Percentiles rank a stretch among this genome's conserved stretches.
phyloP scores from a whole-genome alignment of 768 basidiomycete genomes.

The Sporobolomyces pararoseus region DNA sequence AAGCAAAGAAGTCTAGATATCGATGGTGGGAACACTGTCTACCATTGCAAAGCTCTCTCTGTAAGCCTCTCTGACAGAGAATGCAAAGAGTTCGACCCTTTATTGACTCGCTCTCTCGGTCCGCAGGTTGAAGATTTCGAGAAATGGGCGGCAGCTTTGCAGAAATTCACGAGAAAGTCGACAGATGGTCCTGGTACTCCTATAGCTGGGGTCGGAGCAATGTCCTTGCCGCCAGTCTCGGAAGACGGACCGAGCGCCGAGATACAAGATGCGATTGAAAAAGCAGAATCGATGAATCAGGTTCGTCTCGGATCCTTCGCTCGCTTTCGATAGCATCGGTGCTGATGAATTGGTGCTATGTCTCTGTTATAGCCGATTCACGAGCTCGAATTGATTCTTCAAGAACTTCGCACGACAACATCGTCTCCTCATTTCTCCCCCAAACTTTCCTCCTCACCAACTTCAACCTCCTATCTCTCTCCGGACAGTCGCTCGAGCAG shows the following conservation, averaged over 20 bases:
- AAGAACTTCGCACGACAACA: constrained; percentile 9
- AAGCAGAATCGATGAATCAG: constrained; percentile 22
- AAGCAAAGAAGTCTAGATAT: constrained; percentile 32
- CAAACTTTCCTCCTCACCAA: constrained; percentile 5
- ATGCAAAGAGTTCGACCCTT: background rate
- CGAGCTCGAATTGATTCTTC: constrained; percentile 31
- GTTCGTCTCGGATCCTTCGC: constrained; percentile 1
- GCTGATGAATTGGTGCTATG: background rate
- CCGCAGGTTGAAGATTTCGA: constrained; percentile 36
- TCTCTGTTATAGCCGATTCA: constrained; percentile 22
- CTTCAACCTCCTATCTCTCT: background rate
- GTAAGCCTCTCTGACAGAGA: background rate
- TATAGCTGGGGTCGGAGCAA: background rate
- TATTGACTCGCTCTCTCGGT: background rate
- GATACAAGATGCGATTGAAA: constrained; percentile 1
- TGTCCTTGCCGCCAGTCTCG: background rate
- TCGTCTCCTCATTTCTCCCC: constrained; percentile 9
- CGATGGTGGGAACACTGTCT: constrained; percentile 36
- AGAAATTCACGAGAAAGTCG: constrained; percentile 23
- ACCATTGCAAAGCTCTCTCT: constrained; percentile 37
- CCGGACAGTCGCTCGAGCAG: background rate
- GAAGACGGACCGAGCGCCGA: background rate
- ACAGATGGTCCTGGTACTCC: constrained; percentile 9
- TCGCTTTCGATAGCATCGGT: background rate
- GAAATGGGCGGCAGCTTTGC: constrained; percentile 30